phyloP scores from a whole-genome alignment of 352 stramenopile genomes.

The Phytophthora fragariaefolia region DNA sequence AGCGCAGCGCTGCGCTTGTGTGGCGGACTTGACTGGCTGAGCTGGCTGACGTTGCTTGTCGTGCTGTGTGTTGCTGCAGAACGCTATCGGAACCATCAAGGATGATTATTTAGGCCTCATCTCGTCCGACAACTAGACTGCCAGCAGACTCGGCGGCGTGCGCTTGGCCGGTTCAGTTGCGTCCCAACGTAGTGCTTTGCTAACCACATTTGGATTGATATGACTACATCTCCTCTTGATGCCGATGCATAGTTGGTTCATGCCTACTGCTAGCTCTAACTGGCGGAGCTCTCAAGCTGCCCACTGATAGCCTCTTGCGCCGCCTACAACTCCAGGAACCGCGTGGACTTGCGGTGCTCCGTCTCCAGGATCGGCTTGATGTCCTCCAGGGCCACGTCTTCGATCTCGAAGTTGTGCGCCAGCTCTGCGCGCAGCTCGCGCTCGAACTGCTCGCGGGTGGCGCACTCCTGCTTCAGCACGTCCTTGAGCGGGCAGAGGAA shows the following conservation, averaged over 20 bases:
- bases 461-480: slow-evolving; percentile 49
- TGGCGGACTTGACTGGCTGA: slow-evolving; percentile 17
- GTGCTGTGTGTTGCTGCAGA: slow-evolving; percentile 62
- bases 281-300: slow-evolving; percentile 14
- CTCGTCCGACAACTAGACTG: slow-evolving; percentile 77
- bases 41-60: slow-evolving; percentile 16
- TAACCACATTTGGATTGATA: slow-evolving; percentile 31
- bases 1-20: too few relatives aligned
- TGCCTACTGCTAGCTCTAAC: slow-evolving; percentile 11
- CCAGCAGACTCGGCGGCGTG: background rate
- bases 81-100: slow-evolving; percentile 98
- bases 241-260: slow-evolving; percentile 17
- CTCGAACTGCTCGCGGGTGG: slow-evolving; percentile 52
- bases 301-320: slow-evolving; percentile 5
- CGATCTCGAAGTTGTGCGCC: slow-evolving; percentile 61
- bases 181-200: slow-evolving; percentile 14
- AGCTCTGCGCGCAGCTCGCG: slow-evolving; percentile 56
- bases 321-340: slow-evolving; percentile 60
- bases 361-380: slow-evolving; percentile 55
- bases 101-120: slow-evolving; percentile 99
- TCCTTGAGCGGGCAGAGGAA: slow-evolving; percentile 94
- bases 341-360: slow-evolving; percentile 74
- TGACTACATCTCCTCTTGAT: slow-evolving; percentile 33
- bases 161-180: background rate
- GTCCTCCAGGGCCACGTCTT: slow-evolving; percentile 55